phyloP scores from a whole-genome alignment of 2,329 filamentous ascomycete genomes.

The Scytalidium sp. region DNA sequence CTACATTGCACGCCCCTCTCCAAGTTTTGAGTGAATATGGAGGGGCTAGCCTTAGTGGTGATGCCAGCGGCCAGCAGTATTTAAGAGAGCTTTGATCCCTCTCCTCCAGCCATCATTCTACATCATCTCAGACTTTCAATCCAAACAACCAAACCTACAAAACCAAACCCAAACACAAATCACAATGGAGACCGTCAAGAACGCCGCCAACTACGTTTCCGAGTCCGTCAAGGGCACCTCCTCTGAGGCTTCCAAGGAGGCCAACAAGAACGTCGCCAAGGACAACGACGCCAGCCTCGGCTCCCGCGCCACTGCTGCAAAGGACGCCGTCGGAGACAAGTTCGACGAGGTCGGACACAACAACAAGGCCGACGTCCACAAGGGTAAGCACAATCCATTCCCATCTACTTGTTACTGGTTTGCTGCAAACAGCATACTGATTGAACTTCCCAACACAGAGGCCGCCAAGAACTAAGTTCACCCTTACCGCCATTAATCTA shows the following conservation, averaged over 20 bases:
- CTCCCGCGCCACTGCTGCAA: slow-evolving; percentile 47
- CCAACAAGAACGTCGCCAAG: slow-evolving; percentile 56
- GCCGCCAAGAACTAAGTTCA: slow-evolving; percentile 29
- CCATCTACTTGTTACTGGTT: neutral
- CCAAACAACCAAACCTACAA: no score
- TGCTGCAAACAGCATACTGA: neutral
- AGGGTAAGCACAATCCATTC: no score
- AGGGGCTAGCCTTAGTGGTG: neutral
- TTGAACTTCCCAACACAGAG: slow-evolving; percentile 17
- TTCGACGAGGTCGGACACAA: slow-evolving; percentile 49
- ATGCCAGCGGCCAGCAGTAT: neutral
- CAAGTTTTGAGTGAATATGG: neutral
- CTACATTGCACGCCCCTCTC: no score
- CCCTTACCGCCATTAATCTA: neutral
- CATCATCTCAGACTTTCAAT: slow-evolving; percentile 1
- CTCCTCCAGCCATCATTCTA: neutral
- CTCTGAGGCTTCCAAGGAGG: slow-evolving; percentile 51
- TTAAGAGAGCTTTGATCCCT: neutral
- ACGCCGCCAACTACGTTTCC: slow-evolving; percentile 54
- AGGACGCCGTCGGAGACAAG: slow-evolving; percentile 51
- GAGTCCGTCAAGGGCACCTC: slow-evolving; percentile 49
- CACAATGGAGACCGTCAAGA: slow-evolving; percentile 36
- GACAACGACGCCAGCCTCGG: slow-evolving; percentile 39
- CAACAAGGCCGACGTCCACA: slow-evolving; percentile 44
- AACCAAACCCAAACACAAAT: slow-evolving; percentile 14